Evolutionary conservation across 164 flowering plant species (phyloP).

Genomic region (Kingdonia uniflora): DNA sequence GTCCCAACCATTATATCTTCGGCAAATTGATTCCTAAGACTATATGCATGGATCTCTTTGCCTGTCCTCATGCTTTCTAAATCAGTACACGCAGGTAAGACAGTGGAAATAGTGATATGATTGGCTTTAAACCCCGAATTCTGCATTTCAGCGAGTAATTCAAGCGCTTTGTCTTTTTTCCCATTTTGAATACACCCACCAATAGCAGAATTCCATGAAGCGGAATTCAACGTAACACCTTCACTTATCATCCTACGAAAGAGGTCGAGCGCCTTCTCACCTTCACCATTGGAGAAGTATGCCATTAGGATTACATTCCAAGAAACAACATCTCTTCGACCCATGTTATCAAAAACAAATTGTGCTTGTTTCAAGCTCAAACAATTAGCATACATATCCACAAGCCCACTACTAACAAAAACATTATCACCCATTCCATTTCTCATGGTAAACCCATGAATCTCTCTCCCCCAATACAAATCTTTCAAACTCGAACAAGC

Average conservation of each 20-base stretch:
- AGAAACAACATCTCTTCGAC: constrained; percentile 31
- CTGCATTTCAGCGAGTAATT: constrained; percentile 33
- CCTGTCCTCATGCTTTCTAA: constrained; percentile 35
- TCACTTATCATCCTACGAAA: constrained; percentile 32
- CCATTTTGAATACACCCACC: constrained; percentile 50
- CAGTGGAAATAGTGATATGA: constrained; percentile 34
- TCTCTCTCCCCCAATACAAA: constrained; percentile 33
- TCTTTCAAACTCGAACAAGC: constrained; percentile 35
- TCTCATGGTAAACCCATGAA: constrained; percentile 43
- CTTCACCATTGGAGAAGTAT: constrained; percentile 34
- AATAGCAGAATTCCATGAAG: constrained; percentile 51
- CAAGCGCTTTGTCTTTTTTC: constrained; percentile 22
- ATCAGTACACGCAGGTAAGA: constrained; percentile 40
- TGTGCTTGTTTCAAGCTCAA: constrained; percentile 28
- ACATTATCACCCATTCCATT: constrained; percentile 36
- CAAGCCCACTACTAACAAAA: constrained; percentile 43
- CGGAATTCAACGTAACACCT: constrained; percentile 21
- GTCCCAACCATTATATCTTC: constrained; percentile 30
- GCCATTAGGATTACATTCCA: constrained; percentile 46
- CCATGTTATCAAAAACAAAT: constrained; percentile 32
- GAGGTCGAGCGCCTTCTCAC: constrained; percentile 29
- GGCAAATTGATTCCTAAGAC: constrained; percentile 20
- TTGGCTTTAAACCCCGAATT: constrained; percentile 37
- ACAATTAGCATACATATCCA: constrained; percentile 51
- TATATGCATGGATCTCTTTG: constrained; percentile 41